phyloP scores from a whole-genome alignment of 805 yeast species.

The Starmerella floris region DNA sequence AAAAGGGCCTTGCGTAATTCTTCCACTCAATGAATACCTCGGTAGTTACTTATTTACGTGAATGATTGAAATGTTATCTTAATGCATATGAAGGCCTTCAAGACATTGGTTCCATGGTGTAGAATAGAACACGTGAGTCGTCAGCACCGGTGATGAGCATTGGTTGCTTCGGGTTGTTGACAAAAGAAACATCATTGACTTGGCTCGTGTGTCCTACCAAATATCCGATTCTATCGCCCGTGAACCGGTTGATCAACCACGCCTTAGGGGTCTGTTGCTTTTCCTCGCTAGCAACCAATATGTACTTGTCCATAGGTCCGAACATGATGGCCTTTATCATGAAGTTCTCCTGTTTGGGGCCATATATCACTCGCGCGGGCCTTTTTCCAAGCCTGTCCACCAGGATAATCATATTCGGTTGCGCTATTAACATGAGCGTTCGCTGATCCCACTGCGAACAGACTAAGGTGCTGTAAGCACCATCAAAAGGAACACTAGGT shows the following conservation, averaged over 20 bases:
- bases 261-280: slow-evolving; percentile 35
- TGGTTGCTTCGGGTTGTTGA: slow-evolving; percentile 29
- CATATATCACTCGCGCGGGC: slow-evolving; percentile 28
- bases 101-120: background rate
- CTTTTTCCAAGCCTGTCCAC: slow-evolving; percentile 6
- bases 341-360: slow-evolving; percentile 40
- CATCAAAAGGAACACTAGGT: background rate
- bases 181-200: slow-evolving; percentile 72
- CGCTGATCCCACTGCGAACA: slow-evolving; percentile 12
- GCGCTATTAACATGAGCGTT: slow-evolving; percentile 4
- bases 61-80: background rate
- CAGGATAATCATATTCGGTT: slow-evolving; percentile 5
- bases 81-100: background rate
- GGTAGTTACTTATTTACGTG: background rate
- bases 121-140: slow-evolving; percentile 41
- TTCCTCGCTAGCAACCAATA: slow-evolving; percentile 76
- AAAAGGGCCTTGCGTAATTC: slow-evolving; percentile 75
- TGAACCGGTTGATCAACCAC: slow-evolving; percentile 63
- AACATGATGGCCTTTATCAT: slow-evolving; percentile 72
- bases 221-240: slow-evolving; percentile 51
- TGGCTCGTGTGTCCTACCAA: slow-evolving; percentile 50
- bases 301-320: slow-evolving; percentile 50
- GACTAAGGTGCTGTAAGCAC: slow-evolving; percentile 1
- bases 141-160: slow-evolving; percentile 64
- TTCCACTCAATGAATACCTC: background rate